A percentile compares a stretch with the other conserved stretches of the same genome.
phyloP scores from a whole-genome alignment of 2,329 filamentous ascomycete species.

The Fusarium acutatum region DNA sequence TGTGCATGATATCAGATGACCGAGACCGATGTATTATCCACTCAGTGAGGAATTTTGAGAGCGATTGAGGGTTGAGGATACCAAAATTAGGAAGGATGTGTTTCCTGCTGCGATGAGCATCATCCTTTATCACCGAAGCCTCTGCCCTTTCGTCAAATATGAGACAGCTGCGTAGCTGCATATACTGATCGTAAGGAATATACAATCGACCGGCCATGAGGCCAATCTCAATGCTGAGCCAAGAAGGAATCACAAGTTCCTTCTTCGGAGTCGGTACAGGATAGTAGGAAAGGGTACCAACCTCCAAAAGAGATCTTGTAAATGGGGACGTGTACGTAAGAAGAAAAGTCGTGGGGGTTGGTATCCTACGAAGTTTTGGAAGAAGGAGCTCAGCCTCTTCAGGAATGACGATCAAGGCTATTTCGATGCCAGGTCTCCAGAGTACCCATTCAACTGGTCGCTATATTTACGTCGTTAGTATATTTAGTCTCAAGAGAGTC shows the following conservation, averaged over 20 bases:
- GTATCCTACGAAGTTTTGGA: background rate
- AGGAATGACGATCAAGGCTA: background rate
- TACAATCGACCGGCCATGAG: background rate
- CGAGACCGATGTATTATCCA: background rate
- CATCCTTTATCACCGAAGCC: rapidly evolving
- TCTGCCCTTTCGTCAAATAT: too few species aligned
- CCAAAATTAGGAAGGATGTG: background rate
- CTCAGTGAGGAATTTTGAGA: background rate
- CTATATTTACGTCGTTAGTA: background rate
- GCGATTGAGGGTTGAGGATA: background rate
- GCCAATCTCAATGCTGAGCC: background rate
- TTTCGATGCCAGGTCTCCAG: background rate
- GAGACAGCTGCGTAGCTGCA: background rate
- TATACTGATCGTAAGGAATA: background rate
- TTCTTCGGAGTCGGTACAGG: background rate
- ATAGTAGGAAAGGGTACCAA: background rate
- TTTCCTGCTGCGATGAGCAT: background rate
- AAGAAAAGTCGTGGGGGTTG: background rate
- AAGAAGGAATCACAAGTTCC: background rate
- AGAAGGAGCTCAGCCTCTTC: constrained; percentile 6
- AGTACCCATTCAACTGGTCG: constrained; percentile 2
- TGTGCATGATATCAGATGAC: background rate
- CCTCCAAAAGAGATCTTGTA: background rate
- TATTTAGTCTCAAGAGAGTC: rapidly evolving
- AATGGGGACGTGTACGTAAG: background rate